These are phyloP conservation scores for Dryas octopetala DNA, from an alignment of 306 rosid species.

Conservation along the genomic window DNA sequence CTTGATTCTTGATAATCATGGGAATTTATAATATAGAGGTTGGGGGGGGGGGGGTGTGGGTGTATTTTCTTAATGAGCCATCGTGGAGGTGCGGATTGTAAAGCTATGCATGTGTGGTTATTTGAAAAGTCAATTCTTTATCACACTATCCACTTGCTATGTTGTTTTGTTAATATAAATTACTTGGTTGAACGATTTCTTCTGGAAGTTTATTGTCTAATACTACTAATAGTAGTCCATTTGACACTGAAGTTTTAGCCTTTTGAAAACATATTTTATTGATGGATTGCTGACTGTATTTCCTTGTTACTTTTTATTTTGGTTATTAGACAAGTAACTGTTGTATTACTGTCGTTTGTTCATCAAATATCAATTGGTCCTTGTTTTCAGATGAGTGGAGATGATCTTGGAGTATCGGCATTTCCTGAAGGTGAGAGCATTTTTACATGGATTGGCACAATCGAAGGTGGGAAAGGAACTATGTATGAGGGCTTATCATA, in stretches of 20 bases:
- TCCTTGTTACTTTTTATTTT: neutral
- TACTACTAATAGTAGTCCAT: neutral
- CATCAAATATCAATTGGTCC: constrained; percentile 9
- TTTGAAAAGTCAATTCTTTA: neutral
- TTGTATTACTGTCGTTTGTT: neutral
- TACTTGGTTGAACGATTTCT: neutral
- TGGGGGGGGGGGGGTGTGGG: neutral
- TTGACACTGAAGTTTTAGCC: neutral
- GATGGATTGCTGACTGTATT: neutral
- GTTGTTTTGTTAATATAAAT: neutral
- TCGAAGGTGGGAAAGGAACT: constrained; percentile 96
- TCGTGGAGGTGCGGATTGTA: neutral
- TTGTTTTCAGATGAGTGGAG: constrained; percentile 74
- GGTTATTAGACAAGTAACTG: neutral
- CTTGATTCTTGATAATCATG: constrained; percentile 7
- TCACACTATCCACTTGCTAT: neutral
- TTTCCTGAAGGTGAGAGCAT: constrained; percentile 91
- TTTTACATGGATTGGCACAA: constrained; percentile 92
- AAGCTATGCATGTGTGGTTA: neutral
- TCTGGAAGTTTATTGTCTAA: neutral
- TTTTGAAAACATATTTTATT: neutral
- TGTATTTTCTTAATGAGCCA: neutral
- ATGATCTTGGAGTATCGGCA: constrained; percentile 95
- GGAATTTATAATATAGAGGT: neutral
- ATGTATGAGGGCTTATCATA: constrained; percentile 83